Conservation (phyloP, 129 eudicot genomes). For the Ambrosia trifida region DNA sequence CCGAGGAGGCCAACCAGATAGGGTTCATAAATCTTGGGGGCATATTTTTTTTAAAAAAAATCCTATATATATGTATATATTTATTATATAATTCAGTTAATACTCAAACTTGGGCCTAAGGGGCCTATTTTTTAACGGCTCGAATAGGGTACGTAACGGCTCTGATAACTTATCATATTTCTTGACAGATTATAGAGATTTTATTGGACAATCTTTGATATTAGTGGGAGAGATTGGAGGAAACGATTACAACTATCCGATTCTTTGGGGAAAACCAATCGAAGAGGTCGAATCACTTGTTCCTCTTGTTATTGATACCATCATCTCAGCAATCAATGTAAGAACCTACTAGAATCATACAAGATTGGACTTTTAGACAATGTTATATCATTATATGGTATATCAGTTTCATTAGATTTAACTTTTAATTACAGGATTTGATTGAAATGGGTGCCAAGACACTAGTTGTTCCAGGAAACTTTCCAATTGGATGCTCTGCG, state of each 20-base stretch:
- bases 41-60: no score
- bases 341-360: neutral
- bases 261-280: conserved; percentile 30
- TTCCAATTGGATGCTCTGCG: conserved; percentile 34
- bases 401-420: neutral
- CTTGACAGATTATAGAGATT: conserved; percentile 38
- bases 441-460: conserved; percentile 33
- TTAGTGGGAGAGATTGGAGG: conserved; percentile 79
- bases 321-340: conserved; percentile 20
- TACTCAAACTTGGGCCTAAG: no score
- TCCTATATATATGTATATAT: no score
- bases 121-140: no score
- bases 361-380: neutral
- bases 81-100: no score
- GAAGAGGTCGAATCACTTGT: conserved; percentile 22
- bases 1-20: no score
- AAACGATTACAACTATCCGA: conserved; percentile 58
- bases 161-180: neutral
- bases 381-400: neutral
- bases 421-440: conserved; percentile 20
- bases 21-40: no score
- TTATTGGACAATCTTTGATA: conserved; percentile 42
- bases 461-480: conserved; percentile 39
- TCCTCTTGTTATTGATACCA: conserved; percentile 35
- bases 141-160: no score